phyloP scores from a whole-genome alignment of 805 yeast genomes.

The Candida ortonii region DNA sequence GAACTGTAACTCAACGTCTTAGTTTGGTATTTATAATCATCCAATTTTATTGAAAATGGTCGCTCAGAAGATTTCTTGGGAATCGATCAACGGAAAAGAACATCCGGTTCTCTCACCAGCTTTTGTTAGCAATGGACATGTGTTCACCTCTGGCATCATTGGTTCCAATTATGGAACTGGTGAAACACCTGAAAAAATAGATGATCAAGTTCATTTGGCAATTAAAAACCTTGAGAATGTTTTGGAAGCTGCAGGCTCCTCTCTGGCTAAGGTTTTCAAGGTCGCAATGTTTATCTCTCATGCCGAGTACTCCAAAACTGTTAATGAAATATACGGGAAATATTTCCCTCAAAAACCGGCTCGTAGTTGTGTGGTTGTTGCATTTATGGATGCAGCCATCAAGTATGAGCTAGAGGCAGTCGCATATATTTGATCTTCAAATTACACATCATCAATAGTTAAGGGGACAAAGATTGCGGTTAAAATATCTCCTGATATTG shows the following conservation, averaged over 20 bases:
- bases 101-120: constrained; percentile 26
- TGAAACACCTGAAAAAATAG: constrained; percentile 41
- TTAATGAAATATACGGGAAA: constrained; percentile 46
- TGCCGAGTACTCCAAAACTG: constrained; percentile 39
- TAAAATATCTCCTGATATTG: too few relatives aligned
- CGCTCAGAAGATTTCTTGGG: constrained; percentile 35
- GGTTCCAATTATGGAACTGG: constrained; percentile 34
- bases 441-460: too few relatives aligned
- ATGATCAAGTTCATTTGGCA: constrained; percentile 45
- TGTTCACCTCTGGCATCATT: constrained; percentile 28
- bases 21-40: too few relatives aligned
- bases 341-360: constrained; percentile 52
- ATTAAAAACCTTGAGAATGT: constrained; percentile 42
- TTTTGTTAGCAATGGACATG: constrained; percentile 23
- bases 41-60: constrained; percentile 9
- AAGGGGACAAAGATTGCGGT: too few relatives aligned
- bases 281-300: constrained; percentile 48
- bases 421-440: too few relatives aligned
- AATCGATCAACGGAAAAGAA: constrained; percentile 32
- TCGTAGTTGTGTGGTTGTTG: constrained; percentile 50
- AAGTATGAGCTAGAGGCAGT: constrained; percentile 47
- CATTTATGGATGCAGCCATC: constrained; percentile 46
- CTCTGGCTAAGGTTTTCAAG: constrained; percentile 45
- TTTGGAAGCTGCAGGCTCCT: constrained; percentile 43
- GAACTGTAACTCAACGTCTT: not conserved